phyloP scores from a whole-genome alignment of 495 filamentous ascomycete species.

The Aspergillus baeticus region DNA sequence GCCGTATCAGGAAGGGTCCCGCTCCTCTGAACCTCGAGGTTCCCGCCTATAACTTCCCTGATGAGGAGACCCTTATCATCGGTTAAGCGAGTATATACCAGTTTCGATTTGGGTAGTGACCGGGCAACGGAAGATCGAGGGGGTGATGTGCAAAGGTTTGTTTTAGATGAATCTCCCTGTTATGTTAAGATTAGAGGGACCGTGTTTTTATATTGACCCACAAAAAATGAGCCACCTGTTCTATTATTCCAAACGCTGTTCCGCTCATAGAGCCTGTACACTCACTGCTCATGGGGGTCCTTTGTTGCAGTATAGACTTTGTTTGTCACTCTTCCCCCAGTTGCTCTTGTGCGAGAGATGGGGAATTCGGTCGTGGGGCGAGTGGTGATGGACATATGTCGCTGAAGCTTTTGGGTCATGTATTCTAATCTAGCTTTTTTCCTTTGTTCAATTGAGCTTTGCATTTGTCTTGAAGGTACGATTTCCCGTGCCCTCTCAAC shows the following conservation, averaged over 20 bases:
- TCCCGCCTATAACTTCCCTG: slow-evolving; percentile 81
- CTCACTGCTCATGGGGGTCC: slow-evolving; percentile 20
- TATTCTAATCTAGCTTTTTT: slow-evolving; percentile 14
- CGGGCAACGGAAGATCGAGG: slow-evolving; percentile 11
- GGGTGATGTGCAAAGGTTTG: slow-evolving; percentile 22
- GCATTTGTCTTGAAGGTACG: not conserved
- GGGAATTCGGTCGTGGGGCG: slow-evolving; percentile 3
- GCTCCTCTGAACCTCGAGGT: slow-evolving; percentile 97
- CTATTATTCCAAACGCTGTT: slow-evolving; percentile 24
- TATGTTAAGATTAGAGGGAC: slow-evolving; percentile 47
- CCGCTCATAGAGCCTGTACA: slow-evolving; percentile 25
- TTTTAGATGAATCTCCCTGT: slow-evolving; percentile 45
- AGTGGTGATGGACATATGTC: slow-evolving; percentile 13
- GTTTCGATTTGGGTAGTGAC: slow-evolving; percentile 2
- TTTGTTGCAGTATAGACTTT: slow-evolving; percentile 20
- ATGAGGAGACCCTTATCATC: slow-evolving; percentile 75
- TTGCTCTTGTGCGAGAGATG: slow-evolving; percentile 8
- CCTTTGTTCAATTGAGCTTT: slow-evolving; percentile 12
- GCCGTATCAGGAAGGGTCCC: slow-evolving; percentile 91
- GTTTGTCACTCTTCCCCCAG: slow-evolving; percentile 11
- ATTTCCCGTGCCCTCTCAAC: no score
- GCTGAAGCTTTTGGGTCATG: slow-evolving; percentile 12
- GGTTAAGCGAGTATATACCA: slow-evolving; percentile 52
- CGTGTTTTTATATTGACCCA: slow-evolving; percentile 47
- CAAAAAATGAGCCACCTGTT: slow-evolving; percentile 41